Evolutionary conservation across 2,329 filamentous ascomycete species (phyloP), one percentile per base, ranked within the genome.

Genomic region (Fusarium nanum): DNA sequence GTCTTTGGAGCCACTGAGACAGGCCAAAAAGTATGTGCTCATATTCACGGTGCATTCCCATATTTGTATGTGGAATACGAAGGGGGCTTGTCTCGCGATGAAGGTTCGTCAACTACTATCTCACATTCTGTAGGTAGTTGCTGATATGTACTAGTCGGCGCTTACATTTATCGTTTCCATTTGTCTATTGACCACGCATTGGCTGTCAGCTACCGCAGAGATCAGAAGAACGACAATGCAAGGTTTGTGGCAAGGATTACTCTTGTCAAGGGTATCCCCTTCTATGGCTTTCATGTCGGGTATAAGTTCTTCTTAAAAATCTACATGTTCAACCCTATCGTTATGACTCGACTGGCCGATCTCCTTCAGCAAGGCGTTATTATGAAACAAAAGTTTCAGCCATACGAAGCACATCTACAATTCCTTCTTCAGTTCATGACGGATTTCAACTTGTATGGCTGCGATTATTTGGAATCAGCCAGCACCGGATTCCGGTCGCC

Each of bases 361-460:
- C 85, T 99, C 49, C 84, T 99, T 44, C 90, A 93, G 20, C 94
- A 97, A 79, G 96, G 96, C 10, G 91, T 91, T 30, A 90, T 99
- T 45, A 88, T 98, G 88, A 93, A 93, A 77, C 88, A 87, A 63
- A 86, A 88, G 25, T 91, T 99, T 45, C 95, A 98, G 76, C 95
- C 96, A 0, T 97, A 96, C 76, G 96, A 99, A 81, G 94, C 93
- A 20, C 97, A 99, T 78, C 80, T 98, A 67, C 93, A 97, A 76
- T 98, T 94, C 78, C 82, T 98, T 11, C 85, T 96, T 12, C 97
- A 99, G 80, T 99, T 97, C 88, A 98, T 99, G 96, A 92, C 91
- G 70, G 97, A 99, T 79, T 99, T 97, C 83, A 99, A 98, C 77
- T 84, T 99, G 71, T 98, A 97, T 78, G 97, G 97, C 9, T 99